Conservation (phyloP, 2,329 filamentous ascomycete species). For the Cytospora piceicola region DNA sequence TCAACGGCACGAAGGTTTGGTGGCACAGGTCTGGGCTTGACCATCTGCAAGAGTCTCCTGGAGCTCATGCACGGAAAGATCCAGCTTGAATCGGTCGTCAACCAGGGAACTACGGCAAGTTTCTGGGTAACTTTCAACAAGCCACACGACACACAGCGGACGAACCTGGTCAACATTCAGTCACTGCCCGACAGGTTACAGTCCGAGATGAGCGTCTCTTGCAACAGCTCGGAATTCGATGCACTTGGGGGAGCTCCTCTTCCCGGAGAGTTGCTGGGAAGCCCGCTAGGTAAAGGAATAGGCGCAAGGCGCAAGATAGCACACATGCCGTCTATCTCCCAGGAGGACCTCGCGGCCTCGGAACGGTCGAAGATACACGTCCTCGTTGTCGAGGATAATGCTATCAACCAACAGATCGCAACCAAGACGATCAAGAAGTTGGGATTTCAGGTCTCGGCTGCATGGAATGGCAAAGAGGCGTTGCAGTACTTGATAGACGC, state of each 20-base stretch:
- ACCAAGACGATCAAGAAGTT: constrained; percentile 75
- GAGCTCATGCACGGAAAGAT: constrained; percentile 82
- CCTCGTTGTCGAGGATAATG: constrained; percentile 82
- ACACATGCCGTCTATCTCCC: constrained; percentile 38
- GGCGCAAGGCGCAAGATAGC: constrained; percentile 41
- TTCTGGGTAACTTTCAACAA: constrained; percentile 81
- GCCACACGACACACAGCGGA: constrained; percentile 54
- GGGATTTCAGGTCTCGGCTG: constrained; percentile 70
- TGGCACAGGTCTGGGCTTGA: constrained; percentile 76
- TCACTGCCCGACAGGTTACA: constrained; percentile 70
- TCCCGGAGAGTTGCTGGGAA: constrained; percentile 28
- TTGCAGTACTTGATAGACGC: constrained; percentile 70
- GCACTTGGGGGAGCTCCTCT: constrained; percentile 49
- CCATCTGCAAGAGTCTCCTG: constrained; percentile 80
- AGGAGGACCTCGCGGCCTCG: constrained; percentile 54
- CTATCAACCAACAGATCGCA: constrained; percentile 49
- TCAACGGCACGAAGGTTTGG: constrained; percentile 80
- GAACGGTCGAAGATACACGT: constrained; percentile 69
- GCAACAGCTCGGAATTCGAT: constrained; percentile 68
- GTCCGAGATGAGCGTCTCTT: constrained; percentile 66
- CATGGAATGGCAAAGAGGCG: constrained; percentile 79
- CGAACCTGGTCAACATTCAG: constrained; percentile 63
- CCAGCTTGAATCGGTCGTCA: constrained; percentile 67
- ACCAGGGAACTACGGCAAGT: constrained; percentile 71
- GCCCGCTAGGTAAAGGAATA: constrained; percentile 35